A percentile compares a stretch with the other conserved stretches of the same genome.
phyloP scores from a whole-genome alignment of 2,329 filamentous ascomycete genomes.

The Talaromyces sp. region DNA sequence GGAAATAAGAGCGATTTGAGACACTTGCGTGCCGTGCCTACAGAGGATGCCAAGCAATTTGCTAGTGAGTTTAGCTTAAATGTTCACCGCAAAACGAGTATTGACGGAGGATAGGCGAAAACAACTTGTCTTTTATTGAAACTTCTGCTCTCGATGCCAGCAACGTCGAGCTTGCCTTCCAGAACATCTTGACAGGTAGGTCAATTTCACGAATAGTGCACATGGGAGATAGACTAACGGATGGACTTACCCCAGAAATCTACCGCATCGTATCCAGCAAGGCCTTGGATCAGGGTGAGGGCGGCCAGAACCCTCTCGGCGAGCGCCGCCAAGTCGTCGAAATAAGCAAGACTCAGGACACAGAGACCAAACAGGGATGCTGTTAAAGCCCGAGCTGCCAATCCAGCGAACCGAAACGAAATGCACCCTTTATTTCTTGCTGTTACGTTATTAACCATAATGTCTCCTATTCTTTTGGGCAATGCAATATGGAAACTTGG shows the following conservation, averaged over 20 bases:
- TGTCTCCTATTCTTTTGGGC: constrained; percentile 34
- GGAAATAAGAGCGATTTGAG: constrained; percentile 99
- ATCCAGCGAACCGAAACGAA: constrained; percentile 21
- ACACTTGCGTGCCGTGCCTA: constrained; percentile 93
- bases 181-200: constrained; percentile 97
- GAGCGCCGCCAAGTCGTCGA: constrained; percentile 76
- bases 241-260: constrained; percentile 65
- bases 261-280: constrained; percentile 99
- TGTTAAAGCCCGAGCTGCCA: constrained; percentile 29
- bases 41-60: constrained; percentile 96
- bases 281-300: constrained; percentile 85
- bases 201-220: background rate
- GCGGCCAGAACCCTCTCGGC: constrained; percentile 72
- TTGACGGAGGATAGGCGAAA: constrained; percentile 66
- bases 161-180: constrained; percentile 98
- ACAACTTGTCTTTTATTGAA: constrained; percentile 98
- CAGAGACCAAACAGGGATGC: constrained; percentile 63
- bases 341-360: constrained; percentile 79
- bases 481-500: constrained; percentile 19
- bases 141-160: constrained; percentile 97
- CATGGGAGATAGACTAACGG: constrained; percentile 18
- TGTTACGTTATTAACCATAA: constrained; percentile 39
- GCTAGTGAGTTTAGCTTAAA: constrained; percentile 64
- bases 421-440: constrained; percentile 25
- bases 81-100: constrained; percentile 2